These are phyloP conservation scores for Penicillium parvum DNA, from an alignment of 495 filamentous ascomycete genomes.

Conservation along the genomic window DNA sequence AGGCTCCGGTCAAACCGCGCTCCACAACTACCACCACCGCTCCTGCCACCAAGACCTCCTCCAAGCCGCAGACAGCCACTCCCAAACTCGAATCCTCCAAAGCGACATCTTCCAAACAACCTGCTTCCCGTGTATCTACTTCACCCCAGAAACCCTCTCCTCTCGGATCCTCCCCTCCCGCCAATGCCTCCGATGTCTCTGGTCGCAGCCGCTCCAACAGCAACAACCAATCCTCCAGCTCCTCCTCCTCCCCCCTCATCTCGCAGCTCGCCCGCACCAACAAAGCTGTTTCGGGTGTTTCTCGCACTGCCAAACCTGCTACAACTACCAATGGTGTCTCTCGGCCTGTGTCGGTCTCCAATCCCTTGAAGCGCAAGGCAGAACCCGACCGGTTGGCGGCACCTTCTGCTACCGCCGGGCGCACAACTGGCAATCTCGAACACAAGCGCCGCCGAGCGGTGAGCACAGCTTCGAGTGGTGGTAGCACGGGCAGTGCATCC, in stretches of 20 bases:
- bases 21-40: conserved; percentile 7
- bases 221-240: conserved; percentile 41
- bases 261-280: conserved; percentile 32
- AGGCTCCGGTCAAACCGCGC: conserved; percentile 13
- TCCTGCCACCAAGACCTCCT: conserved; percentile 15
- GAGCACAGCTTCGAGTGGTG: conserved; percentile 41
- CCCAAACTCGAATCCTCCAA: conserved; percentile 25
- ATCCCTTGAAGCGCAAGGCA: conserved; percentile 48
- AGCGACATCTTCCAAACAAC: conserved; percentile 31
- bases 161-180: conserved; percentile 68
- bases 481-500: conserved; percentile 46
- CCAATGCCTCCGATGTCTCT: conserved; percentile 65
- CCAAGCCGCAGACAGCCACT: conserved; percentile 18
- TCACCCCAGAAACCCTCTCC: conserved; percentile 72
- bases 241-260: conserved; percentile 44
- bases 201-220: conserved; percentile 39
- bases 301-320: conserved; percentile 15
- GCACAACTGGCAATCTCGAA: conserved; percentile 33
- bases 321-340: conserved; percentile 24
- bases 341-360: conserved; percentile 24
- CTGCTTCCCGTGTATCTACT: conserved; percentile 38
- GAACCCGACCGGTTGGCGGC: conserved; percentile 31
- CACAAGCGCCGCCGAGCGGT: conserved; percentile 45
- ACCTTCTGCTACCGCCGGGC: conserved; percentile 18
- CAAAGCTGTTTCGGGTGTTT: conserved; percentile 12